Base-by-base conservation (phyloP, 495 filamentous ascomycete genomes). In the Thermochaetoides thermophila region DNA sequence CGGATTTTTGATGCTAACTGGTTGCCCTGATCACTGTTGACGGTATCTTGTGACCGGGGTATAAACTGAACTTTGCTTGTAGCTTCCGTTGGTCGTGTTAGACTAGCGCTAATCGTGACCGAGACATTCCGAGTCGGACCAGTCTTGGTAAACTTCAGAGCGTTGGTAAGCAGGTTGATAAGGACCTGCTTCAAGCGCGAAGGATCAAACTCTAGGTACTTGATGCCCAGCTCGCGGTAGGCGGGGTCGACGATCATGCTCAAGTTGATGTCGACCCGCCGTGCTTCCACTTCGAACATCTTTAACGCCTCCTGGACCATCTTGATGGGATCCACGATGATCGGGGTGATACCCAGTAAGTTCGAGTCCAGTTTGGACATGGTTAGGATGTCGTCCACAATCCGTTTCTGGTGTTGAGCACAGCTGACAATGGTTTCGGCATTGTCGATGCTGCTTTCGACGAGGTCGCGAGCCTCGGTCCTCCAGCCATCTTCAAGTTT, bases 321-420 rank as follows among this genome's bases (percentile, higher is more conserved):
- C 16, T 58, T 53, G 37, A 71, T 59, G 0, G 79, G 81, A 45
- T 80, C 67, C 2, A 76, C 68, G 31, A 69, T 69, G 18, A 71
- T 68, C 11, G 78, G 80, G 6, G 75, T 70, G 15, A 87, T 68
- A 10, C 73, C 63, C 3, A 87, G 55, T 39, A 84, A 57, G 11
- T 73, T 73, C 3, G 76, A 77, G 41, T 87, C 80, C 12, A 87
- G 63, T 47, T 86, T 87, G 2, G 78, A 83, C 37, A 82, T 69
- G 3, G 75, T 80, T 27, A 87, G 57, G 9, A 87, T 74, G 44
- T 85, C 80, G 44, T 85, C 77, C 3, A 86, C 73, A 26, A 89
- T 84, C 7, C 78, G 63, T 49, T 79, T 81, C 48, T 86, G 80
- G 47, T 87, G 83, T 37, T 74, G 68, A 4, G 78, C 71, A 39